A percentile compares a stretch with the other conserved stretches of the same genome.
phyloP scores from a whole-genome alignment of 116 monocot genomes.

The Zostera marina region DNA sequence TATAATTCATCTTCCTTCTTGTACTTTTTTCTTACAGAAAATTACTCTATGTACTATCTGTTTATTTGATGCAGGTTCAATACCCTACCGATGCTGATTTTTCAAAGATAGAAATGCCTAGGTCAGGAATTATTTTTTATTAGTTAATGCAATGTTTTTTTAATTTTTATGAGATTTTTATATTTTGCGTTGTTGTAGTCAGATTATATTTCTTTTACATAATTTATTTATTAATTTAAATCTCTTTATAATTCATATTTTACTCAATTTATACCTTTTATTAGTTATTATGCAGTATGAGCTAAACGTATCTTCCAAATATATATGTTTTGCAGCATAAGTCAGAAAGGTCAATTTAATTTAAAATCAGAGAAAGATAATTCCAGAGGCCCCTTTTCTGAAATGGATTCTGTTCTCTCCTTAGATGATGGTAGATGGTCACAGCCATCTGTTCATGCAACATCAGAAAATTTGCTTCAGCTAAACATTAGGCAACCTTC shows the following conservation, averaged over 20 bases:
- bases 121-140: constrained; percentile 23
- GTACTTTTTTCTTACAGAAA: background rate
- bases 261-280: background rate
- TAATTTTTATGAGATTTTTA: background rate
- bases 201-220: background rate
- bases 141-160: background rate
- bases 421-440: constrained; percentile 91
- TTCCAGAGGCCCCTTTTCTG: constrained; percentile 17
- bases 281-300: background rate
- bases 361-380: constrained; percentile 12
- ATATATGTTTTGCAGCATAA: constrained; percentile 19
- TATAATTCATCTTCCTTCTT: constrained; percentile 18
- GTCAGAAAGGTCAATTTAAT: constrained; percentile 18
- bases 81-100: constrained; percentile 68
- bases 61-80: constrained; percentile 52
- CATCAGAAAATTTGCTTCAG: constrained; percentile 27
- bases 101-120: constrained; percentile 23
- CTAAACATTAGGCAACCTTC: constrained; percentile 76
- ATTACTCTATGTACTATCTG: constrained; percentile 4
- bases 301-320: background rate
- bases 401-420: constrained; percentile 75
- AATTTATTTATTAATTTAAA: background rate
- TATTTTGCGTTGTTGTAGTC: background rate
- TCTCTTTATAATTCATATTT: constrained; percentile 1
- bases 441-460: constrained; percentile 14